Conservation (phyloP, 805 yeast species). For the Kodamaea hsintzibuensis region DNA sequence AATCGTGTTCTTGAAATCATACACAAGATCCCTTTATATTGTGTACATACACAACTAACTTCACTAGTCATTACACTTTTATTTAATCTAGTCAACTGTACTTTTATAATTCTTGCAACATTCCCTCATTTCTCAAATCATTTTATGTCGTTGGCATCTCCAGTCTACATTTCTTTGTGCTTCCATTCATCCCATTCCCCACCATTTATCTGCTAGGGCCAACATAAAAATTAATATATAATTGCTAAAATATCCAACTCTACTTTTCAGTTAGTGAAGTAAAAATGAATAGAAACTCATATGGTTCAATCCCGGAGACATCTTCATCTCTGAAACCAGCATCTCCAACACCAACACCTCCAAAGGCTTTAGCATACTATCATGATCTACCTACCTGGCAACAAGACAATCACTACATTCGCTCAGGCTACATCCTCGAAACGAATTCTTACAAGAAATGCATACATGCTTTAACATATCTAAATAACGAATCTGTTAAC, state of each 20-base stretch:
- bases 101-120: no score
- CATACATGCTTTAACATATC: constrained; percentile 48
- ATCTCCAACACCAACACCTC: neutral
- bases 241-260: neutral
- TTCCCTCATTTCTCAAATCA: no score
- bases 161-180: neutral
- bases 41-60: no score
- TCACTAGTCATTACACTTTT: no score
- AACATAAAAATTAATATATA: neutral
- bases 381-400: constrained; percentile 73
- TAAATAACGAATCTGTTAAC: constrained; percentile 74
- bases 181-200: neutral
- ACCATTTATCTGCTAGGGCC: neutral
- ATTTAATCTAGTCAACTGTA: no score
- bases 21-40: no score
- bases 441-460: constrained; percentile 50
- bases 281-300: neutral
- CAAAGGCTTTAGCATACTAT: constrained; percentile 29
- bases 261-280: neutral
- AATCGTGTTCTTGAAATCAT: no score
- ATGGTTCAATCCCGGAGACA: neutral
- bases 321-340: neutral
- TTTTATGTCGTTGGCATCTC: neutral
- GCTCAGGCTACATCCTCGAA: constrained; percentile 62
- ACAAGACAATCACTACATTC: constrained; percentile 66